These are phyloP conservation scores for Alloteropsis semialata DNA, from an alignment of 176 grass and related monocot species.

Conservation along the genomic window DNA sequence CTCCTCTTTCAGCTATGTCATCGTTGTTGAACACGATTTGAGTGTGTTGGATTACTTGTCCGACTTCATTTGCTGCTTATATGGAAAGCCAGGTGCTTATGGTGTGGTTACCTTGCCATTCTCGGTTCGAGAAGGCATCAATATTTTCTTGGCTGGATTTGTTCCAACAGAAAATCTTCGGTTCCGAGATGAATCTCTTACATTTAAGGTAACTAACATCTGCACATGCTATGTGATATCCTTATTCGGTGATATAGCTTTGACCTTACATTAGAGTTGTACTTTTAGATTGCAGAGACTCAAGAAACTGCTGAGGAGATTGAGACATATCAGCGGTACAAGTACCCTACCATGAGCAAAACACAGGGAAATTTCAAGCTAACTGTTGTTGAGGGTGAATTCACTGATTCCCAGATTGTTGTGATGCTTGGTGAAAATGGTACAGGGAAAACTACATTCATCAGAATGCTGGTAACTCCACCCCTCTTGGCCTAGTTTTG, in stretches of 20 bases:
- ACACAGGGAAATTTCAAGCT: conserved; percentile 81
- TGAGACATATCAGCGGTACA: conserved; percentile 69
- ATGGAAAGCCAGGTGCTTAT: conserved; percentile 89
- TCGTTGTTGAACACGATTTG: conserved; percentile 87
- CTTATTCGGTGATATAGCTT: not conserved
- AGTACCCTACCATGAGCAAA: conserved; percentile 92
- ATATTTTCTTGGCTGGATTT: conserved; percentile 79
- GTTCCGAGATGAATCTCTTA: conserved; percentile 73
- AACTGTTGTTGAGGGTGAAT: conserved; percentile 64
- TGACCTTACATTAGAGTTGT: not conserved
- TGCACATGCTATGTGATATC: not conserved
- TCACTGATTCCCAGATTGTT: conserved; percentile 84
- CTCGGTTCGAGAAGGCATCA: conserved; percentile 82
- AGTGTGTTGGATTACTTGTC: conserved; percentile 91
- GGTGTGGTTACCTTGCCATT: conserved; percentile 80
- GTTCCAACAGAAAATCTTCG: conserved; percentile 85
- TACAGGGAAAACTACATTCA: conserved; percentile 88
- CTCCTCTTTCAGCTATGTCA: conserved; percentile 64
- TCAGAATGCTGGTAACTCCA: conserved; percentile 62
- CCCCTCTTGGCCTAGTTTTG: not conserved
- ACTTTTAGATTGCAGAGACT: conserved; percentile 66
- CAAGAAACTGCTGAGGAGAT: conserved; percentile 80
- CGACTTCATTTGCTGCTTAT: conserved; percentile 94
- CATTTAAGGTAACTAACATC: conserved; percentile 70
- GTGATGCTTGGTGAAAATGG: conserved; percentile 92